Conservation (phyloP, 2,329 filamentous ascomycete species). For the Xylaria sp. region DNA sequence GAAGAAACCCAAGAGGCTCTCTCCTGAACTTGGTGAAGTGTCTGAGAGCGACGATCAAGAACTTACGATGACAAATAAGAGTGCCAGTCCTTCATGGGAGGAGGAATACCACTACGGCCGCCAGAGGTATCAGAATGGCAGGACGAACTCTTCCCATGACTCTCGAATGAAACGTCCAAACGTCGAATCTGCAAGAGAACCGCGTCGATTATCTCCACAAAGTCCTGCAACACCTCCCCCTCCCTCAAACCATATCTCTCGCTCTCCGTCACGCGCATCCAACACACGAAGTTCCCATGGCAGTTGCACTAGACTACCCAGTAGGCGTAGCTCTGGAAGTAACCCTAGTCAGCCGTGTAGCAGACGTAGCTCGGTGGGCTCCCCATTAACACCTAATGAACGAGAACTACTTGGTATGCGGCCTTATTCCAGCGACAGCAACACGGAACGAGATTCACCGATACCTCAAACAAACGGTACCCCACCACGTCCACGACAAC, state of each 20-base stretch:
- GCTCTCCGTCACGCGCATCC: constrained; percentile 15
- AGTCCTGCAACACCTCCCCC: constrained; percentile 28
- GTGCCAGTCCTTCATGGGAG: constrained; percentile 22
- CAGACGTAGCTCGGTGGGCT: constrained; percentile 38
- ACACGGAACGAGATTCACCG: constrained; percentile 41
- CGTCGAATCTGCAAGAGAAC: neutral
- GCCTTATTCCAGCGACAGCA: constrained; percentile 41
- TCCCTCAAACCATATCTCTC: constrained; percentile 5
- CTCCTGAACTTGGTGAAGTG: constrained; percentile 48
- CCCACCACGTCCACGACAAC: constrained; percentile 40
- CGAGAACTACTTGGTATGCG: constrained; percentile 48
- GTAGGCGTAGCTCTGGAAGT: constrained; percentile 31
- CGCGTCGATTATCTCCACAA: constrained; percentile 6
- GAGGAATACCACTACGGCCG: constrained; percentile 10
- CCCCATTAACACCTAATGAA: constrained; percentile 48
- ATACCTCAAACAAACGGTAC: constrained; percentile 37
- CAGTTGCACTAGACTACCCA: constrained; percentile 33
- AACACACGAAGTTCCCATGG: constrained; percentile 24
- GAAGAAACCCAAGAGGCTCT: constrained; percentile 41
- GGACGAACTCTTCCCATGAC: constrained; percentile 9
- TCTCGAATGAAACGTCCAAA: neutral
- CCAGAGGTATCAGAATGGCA: neutral
- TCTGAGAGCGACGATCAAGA: constrained; percentile 34
- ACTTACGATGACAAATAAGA: constrained; percentile 19
- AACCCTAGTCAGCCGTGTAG: constrained; percentile 27